Evolutionary conservation across 768 basidiomycete species (phyloP), one percentile per base, ranked within the genome.

Genomic region (Mycena vulgaris): DNA sequence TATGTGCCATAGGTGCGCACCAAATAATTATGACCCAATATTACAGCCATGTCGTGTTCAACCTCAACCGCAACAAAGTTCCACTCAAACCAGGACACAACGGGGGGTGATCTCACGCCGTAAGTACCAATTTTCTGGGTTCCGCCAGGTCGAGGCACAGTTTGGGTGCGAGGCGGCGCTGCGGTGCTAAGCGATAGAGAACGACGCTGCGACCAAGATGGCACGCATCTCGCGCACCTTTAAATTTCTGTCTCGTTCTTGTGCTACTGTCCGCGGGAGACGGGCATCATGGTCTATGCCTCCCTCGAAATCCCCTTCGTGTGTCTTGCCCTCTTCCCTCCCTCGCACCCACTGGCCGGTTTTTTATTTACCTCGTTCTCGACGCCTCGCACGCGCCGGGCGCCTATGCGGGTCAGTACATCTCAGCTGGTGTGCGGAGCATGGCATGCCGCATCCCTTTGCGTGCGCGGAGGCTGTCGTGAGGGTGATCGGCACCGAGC

Each of bases 271-370:
- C 17, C 7, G 19, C 27, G 5, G 5, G 72, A 95, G 95, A 93
- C 92, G 0, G 95, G 95, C 0, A 93, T 96, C 59, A 94, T 94
- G 93, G 95, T 90, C 0, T 93, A 83, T 72, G 92, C 94, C 0
- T 80, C 81, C 62, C 82, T 82, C 0, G 83, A 83, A 0, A 90
- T 92, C 75, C 93, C 94, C 0, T 90, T 93, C 59, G 93, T 95
- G 74, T 62, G 91, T 82, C 37, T 28, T 51, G 0, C 31, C 17
- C 52, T 37, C 35, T 25, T 42, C 55, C 33, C 19, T 37, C n/a
- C n/a, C n/a, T 42, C 13, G 30, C 28, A 13, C 30, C 30, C 7
- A 48, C 14, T 19, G n/a, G n/a, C n/a, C n/a, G n/a, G n/a, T n/a
- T n/a, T n/a, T n/a, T n/a, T n/a, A n/a, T 27, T n/a, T 1, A 17